Base-by-base conservation (phyloP, 495 filamentous ascomycete species). In the Penicillium daleae region DNA sequence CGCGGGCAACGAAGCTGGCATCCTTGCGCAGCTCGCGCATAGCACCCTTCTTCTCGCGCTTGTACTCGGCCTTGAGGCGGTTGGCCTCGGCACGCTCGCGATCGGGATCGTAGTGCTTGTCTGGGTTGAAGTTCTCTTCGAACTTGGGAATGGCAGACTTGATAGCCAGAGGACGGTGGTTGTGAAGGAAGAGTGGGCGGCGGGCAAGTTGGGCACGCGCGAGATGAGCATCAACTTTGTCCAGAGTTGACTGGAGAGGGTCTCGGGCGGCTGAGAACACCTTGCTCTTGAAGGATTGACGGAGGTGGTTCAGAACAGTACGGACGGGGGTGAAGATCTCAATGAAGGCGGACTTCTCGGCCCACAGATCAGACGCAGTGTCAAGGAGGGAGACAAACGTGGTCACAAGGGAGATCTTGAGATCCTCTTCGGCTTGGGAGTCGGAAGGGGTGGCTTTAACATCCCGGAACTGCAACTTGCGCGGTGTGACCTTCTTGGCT, bases 71-170 rank as follows among this genome's bases (percentile, higher is more conserved):
- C 77, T 85, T 87, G 69, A 99, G 82, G 68, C 91, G 92, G 65
- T 85, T 86, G 50, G 86, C 65, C 62, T 96, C 92, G n/a, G 88
- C 85, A 27, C 95, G 90, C 71, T 95, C 93, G 56, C 86, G 86
- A 74, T 98, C 88, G 1, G 92, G 92, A 69, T 99, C 95, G 83
- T 98, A 97, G 82, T 96, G 94, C 76, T 91, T 93, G 81, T 91
- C 85, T 13, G 93, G 95, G 74, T 93, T 92, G 86, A 92, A 99
- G 64, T 85, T 80, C 74, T 97, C 93, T 79, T 99, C 96, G 81
- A 98, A 99, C 78, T 97, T 97, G 67, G 95, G 95, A 26, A 97
- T 88, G 49, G 88, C 87, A 9, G 87, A 86, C 68, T 92, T 92
- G 77, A 99, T 97, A 15, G 96, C 87, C 5, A 96, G 84, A 0